Conservation (phyloP, 2,329 filamentous ascomycete species). For the Fusarium sp. region DNA sequence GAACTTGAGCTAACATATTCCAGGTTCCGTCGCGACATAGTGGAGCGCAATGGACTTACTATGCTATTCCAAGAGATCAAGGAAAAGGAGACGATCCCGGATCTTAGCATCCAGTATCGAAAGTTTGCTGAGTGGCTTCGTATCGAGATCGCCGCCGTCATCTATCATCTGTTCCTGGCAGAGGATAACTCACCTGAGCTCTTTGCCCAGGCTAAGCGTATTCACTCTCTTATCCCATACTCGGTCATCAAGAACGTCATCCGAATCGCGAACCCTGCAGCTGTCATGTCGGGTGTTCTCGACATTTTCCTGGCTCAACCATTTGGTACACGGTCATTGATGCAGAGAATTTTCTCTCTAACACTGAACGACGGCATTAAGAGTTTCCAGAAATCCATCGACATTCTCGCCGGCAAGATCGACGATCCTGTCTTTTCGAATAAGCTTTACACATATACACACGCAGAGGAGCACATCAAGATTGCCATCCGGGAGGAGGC, state of each 20-base stretch:
- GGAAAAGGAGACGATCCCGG: conserved; percentile 86
- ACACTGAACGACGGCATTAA: conserved; percentile 92
- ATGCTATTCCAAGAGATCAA: conserved; percentile 94
- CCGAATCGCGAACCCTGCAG: conserved; percentile 93
- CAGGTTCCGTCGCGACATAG: conserved; percentile 74
- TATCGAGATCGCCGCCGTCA: conserved; percentile 95
- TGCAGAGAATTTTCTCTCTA: conserved; percentile 94
- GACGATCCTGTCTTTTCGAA: conserved; percentile 82
- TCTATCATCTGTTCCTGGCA: conserved; percentile 96
- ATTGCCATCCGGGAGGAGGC: conserved; percentile 80
- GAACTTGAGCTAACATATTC: conserved; percentile 34
- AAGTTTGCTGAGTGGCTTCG: conserved; percentile 99
- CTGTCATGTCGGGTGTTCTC: conserved; percentile 95
- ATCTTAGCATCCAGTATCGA: conserved; percentile 93
- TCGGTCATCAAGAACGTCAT: conserved; percentile 96
- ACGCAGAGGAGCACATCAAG: conserved; percentile 82
- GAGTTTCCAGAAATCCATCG: conserved; percentile 87
- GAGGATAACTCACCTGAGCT: conserved; percentile 98
- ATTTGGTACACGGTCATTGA: conserved; percentile 87
- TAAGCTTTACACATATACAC: conserved; percentile 84
- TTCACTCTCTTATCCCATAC: conserved; percentile 95
- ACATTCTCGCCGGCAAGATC: conserved; percentile 80
- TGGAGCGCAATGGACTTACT: conserved; percentile 84
- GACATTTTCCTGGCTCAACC: conserved; percentile 97
- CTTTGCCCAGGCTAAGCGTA: conserved; percentile 92